Conservation (phyloP, 768 basidiomycete species). For the Boletus coccyginus region DNA sequence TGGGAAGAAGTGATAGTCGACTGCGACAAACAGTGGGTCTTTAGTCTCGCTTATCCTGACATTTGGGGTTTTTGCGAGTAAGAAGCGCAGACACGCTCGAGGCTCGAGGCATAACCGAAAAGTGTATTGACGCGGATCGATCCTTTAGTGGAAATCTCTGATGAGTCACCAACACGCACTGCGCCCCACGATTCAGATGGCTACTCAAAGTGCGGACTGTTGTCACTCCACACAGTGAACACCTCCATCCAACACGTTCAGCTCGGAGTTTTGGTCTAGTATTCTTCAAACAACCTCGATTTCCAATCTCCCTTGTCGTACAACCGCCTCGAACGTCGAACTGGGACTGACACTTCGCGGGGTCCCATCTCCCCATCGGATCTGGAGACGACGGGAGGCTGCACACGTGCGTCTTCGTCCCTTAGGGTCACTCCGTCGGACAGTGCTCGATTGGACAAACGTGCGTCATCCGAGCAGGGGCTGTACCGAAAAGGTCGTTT, state of each 20-base stretch:
- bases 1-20: background rate
- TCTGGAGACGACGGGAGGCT: too few relatives aligned
- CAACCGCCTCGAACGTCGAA: background rate
- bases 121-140: background rate
- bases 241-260: background rate
- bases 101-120: conserved; percentile 2
- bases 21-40: background rate
- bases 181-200: background rate
- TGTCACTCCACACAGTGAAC: background rate
- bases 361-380: background rate
- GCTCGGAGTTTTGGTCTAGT: background rate
- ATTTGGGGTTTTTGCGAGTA: too few relatives aligned
- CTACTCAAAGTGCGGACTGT: background rate
- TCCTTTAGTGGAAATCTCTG: background rate
- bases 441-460: background rate
- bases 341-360: background rate
- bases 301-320: conserved; percentile 9
- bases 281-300: conserved; percentile 6
- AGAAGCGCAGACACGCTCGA: background rate
- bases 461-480: background rate
- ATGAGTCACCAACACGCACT: background rate
- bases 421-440: background rate
- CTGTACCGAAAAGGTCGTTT: background rate
- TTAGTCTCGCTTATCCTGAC: background rate
- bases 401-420: background rate